Evolutionary conservation across 352 stramenopile genomes (phyloP), one percentile per base, ranked within the genome.

Genomic region (Aphanomyces cochlioides): DNA sequence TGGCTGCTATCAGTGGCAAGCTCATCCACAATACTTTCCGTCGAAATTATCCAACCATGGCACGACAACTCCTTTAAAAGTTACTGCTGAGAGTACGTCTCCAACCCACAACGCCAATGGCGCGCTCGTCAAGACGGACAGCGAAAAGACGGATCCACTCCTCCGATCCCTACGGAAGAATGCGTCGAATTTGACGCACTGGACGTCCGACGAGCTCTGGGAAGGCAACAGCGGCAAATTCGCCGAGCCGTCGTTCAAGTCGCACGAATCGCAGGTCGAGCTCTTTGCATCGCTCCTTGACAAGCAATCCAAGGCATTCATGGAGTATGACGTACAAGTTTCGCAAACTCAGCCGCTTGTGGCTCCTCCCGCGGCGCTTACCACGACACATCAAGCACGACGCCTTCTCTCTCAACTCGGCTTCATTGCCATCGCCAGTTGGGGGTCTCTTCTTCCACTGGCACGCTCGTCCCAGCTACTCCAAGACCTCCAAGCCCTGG

Each of bases 331-430:
- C 4, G 21, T 59, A 2, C 43, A n/a, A 54, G 74, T n/a, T 84
- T 89, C 60, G 84, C 67, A 74, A 37, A 76, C 90, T 4, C 73
- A 84, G 39, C 89, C 82, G 19, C 92, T 85, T 80, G 84, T 89
- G 58, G 79, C 90, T 7, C 90, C 87, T 40, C 37, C 15, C 28
- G 4, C 64, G 36, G 37, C 48, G 13, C 7, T 19, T 7, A 43
- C 64, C 3, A 38, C 64, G 12, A 70, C 54, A 12, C 54, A 63
- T 50, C 17, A 61, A 12, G 64, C 64, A 8, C 77, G 87, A 6
- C 76, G 85, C 34, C 90, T 95, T 81, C 89, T 95, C 79, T 92
- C 81, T 8, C 84, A 95, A 47, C 73, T 93, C 3, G 85, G 87
- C 4, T 92, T 95, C 28, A 67, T 93, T 7, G 93, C 85, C 0